phyloP scores from a whole-genome alignment of 805 yeast species.

The Lipomyces spencermartinsiae region DNA sequence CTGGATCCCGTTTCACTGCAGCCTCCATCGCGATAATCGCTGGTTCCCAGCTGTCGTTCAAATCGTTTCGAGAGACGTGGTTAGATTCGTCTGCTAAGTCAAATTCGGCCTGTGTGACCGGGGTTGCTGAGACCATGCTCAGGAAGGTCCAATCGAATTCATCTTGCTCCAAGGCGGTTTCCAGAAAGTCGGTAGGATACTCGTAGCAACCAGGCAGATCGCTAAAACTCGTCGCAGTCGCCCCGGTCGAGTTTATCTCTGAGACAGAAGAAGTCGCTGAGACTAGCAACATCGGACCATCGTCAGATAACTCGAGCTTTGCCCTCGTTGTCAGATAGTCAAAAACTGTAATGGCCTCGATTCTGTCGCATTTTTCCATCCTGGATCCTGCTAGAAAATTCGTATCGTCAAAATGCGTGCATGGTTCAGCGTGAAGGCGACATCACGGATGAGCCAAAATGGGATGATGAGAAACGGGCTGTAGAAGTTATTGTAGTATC shows the following conservation, averaged over 20 bases:
- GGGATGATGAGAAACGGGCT: too few species aligned
- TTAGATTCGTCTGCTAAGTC: not conserved
- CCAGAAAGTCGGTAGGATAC: not conserved
- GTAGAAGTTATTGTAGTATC: too few species aligned
- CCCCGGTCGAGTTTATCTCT: not conserved
- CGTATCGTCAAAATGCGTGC: not conserved
- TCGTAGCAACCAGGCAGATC: not conserved
- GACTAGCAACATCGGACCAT: not conserved
- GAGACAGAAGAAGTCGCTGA: not conserved
- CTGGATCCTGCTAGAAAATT: not conserved
- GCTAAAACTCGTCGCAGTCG: not conserved
- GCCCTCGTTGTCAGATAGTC: not conserved
- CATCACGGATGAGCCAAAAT: not conserved
- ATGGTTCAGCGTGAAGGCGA: not conserved
- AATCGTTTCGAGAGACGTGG: not conserved
- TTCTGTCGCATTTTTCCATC: not conserved
- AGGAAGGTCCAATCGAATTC: not conserved
- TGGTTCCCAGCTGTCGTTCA: not conserved
- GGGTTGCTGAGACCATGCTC: not conserved
- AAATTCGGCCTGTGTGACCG: not conserved
- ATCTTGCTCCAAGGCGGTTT: not conserved
- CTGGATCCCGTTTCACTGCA: not conserved
- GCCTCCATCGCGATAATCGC: not conserved
- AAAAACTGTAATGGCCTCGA: not conserved
- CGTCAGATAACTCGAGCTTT: not conserved